Evolutionary conservation across 2,329 filamentous ascomycete genomes (phyloP), one percentile per base, ranked within the genome.

Genomic region (Epichloe hybrida): DNA sequence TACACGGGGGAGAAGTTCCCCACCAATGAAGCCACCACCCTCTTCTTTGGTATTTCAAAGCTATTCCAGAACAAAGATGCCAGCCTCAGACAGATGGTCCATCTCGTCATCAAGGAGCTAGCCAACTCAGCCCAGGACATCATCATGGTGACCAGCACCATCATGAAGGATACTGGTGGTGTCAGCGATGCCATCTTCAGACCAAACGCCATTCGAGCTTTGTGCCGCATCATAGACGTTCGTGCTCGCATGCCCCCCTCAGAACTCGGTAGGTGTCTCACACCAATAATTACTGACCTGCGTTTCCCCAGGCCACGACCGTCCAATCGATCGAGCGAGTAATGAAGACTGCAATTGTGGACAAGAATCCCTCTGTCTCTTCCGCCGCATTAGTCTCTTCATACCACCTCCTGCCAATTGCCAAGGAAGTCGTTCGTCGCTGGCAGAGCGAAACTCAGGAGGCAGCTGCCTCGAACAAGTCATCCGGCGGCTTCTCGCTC

Each of bases 21-120:
- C 44, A 91, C 86, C 53, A 94, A 95, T 66, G 93, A 98, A 80
- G 93, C 93, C 60, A 97, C 93, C 35, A 91, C 88, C 46, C 85
- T 98, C 58, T 98, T 98, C 81, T 97, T 97, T 68, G 90, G 91
- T 61, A 97, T 95, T 69, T 97, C 91, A 55, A 97, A 97, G 78
- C 80, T 97, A 54, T 98, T 98, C 79, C 91, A 97, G 76, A 97
- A 97, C 73, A 97, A 96, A 72, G 93, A 98, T 84, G 86, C 90
- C 62, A 91, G 88, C 62, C 77, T 98, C 66, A 88, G 93, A 63
- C 93, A 98, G 76, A 96, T 97, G 90, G 91, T 98, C 48, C 95
- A 97, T 73, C 78, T 97, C 58, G 84, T 96, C 66, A 88, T 97
- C 74, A 98, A 97, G 80, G 93, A 98, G 78, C 77, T 98, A 62